phyloP scores from a whole-genome alignment of 2,329 filamentous ascomycete genomes.

The Ceratocystis papillata region DNA sequence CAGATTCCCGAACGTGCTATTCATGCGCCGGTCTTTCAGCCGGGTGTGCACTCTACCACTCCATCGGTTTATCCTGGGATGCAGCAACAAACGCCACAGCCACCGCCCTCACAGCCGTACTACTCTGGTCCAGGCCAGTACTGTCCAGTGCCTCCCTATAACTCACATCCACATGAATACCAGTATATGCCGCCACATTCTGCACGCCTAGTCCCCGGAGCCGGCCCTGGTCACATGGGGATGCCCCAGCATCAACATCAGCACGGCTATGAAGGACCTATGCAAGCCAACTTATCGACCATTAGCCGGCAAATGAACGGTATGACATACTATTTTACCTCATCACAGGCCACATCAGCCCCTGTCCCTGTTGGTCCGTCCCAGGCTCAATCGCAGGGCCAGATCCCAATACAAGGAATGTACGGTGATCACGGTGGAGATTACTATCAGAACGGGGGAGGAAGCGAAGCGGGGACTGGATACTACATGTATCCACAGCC shows the following conservation, averaged over 20 bases:
- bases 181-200: conserved; percentile 28
- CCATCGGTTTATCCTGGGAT: conserved; percentile 44
- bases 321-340: conserved; percentile 78
- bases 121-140: neutral
- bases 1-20: conserved; percentile 90
- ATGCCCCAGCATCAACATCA: conserved; percentile 3
- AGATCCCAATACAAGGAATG: neutral
- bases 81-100: conserved; percentile 30
- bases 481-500: conserved; percentile 10
- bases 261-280: neutral
- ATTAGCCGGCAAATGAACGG: conserved; percentile 85
- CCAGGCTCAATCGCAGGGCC: neutral
- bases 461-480: neutral
- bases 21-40: conserved; percentile 82
- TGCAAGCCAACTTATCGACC: neutral
- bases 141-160: neutral
- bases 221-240: conserved; percentile 34
- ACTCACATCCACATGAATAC: conserved; percentile 30
- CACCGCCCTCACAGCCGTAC: conserved; percentile 5
- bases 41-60: conserved; percentile 34
- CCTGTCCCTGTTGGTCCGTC: neutral
- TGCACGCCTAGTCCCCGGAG: conserved; percentile 25
- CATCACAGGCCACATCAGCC: neutral
- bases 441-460: conserved; percentile 11
- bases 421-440: conserved; percentile 3